Base-by-base conservation (phyloP, 164 flowering plant genomes). In the Magnolia changhungtana region DNA sequence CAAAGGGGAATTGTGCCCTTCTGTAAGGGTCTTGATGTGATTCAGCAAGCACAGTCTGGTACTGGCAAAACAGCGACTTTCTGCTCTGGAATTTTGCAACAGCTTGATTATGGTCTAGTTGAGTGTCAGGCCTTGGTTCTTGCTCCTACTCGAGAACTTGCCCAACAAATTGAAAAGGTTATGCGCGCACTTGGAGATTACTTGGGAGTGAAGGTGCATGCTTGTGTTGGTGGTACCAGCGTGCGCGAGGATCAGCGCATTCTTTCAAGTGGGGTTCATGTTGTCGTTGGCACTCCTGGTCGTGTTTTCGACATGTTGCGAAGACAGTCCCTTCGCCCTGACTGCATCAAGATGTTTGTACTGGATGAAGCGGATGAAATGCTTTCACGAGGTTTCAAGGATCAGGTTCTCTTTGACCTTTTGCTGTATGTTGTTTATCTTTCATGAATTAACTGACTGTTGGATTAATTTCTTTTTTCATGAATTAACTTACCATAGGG, bases 141-240 rank as follows among this genome's bases (percentile, higher is more conserved):
- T 80, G 97, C 97, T 13, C 96, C 96, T 31, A 91, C 96, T 52
- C 80, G 97, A 59, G 97, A 93, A 72, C 89, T 93, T 49, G 97
- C 96, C 4, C 96, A 93, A 75, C 96, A 91, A 76, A 93, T 93
- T 67, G 96, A 91, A 79, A 93, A 93, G 86, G 97, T 93, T 55
- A 93, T 93, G 97, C 85, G 94, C 14, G 97, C 96, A 0, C 94
- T 91, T 72, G 97, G 97, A 64, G 96, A 93, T 76, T 93, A 89
- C 78, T 90, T 93, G 64, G 91, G 92, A 80, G 97, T 91, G 23
- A 91, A 89, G 84, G 97, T 93, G 76, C 97, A 91, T 84, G 93
- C 97, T 63, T 93, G 96, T 87, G 96, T 93, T 19, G 97, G 97
- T 81, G 97, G 97, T n/a, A 92, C 97, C 64, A 92, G 92, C 80